A percentile compares a stretch with the other conserved stretches of the same genome.
Conservation (phyloP, 2,329 filamentous ascomycete genomes). For the Lecanicillium sp. region DNA sequence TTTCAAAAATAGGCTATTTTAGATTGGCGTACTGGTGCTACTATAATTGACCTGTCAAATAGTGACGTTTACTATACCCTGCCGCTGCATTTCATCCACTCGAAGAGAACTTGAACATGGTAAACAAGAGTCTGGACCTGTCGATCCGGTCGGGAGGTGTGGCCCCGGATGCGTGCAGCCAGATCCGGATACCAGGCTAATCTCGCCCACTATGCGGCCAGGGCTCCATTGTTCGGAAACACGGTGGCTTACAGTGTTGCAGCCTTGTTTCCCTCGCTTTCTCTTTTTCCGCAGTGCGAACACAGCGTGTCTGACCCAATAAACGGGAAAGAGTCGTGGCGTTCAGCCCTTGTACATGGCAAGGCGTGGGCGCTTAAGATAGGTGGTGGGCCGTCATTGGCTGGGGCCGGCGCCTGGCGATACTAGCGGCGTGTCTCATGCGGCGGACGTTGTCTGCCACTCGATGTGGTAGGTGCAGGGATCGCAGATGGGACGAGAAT, state of each 20-base stretch:
- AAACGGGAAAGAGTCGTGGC: background rate
- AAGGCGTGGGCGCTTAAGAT: constrained; percentile 5
- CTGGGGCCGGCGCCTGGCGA: constrained; percentile 19
- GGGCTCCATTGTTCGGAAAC: background rate
- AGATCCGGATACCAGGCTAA: constrained; percentile 18
- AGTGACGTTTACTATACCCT: background rate
- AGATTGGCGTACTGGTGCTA: constrained; percentile 39
- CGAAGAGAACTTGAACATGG: background rate
- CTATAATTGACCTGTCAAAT: constrained; percentile 29
- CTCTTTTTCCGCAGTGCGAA: background rate
- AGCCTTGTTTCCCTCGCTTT: background rate
- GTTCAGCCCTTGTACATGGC: background rate
- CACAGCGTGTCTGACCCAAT: background rate
- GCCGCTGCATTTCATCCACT: background rate
- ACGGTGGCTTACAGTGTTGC: background rate
- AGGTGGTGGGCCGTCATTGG: constrained; percentile 20
- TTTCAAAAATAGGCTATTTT: constrained; percentile 16
- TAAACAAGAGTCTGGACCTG: constrained; percentile 8
- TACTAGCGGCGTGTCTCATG: constrained; percentile 18
- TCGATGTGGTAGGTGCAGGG: background rate
- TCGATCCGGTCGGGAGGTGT: constrained; percentile 5
- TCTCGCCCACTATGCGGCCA: constrained; percentile 26
- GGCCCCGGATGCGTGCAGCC: too few species aligned
- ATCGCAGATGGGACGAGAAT: background rate
- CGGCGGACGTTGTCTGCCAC: constrained; percentile 2